Evolutionary conservation across 139 green algal genomes (phyloP), one percentile per base, ranked within the genome.

Genomic region (Chara braunii): DNA sequence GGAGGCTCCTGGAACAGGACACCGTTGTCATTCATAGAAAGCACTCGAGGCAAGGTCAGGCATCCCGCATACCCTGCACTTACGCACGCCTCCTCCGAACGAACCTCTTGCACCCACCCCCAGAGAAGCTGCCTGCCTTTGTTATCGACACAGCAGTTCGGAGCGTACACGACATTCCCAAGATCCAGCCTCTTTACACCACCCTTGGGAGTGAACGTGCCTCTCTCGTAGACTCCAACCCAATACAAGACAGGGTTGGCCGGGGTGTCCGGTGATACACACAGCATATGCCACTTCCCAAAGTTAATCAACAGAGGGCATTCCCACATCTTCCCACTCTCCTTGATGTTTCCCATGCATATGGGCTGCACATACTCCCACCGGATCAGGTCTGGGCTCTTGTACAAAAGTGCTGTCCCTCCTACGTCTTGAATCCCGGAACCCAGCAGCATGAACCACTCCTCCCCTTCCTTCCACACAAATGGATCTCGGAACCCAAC

Each of bases 281-380:
- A 26, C 40, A 48, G 40, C 18, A 48, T 48, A 18, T 48, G 40
- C 40, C 40, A 48, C 40, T 48, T 48, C 18, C 40, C 40, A 18
- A 48, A 18, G 18, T 48, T 48, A 18, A 48, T 18, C 40, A 48
- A 18, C 18, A 48, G 18, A 18, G 40, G 40, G 40, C 40, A 48
- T 48, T 48, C 40, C 40, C 40, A 48, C 40, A 48, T 48, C 18
- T 18, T 48, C 40, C 40, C 40, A 18, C 18, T 48, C 18, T 48
- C 40, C 18, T 18, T 48, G 40, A 26, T 18, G 40, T 48, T 18
- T 18, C 40, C 40, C 18, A 48, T 48, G 40, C 18, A 18, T 26
- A 48, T 48, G 40, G 40, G 40, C 40, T 48, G 40, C 40, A 48
- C 40, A 18, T 26, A 48, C 40, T 48, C 40, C 40, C 40, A 48